Evolutionary conservation across 1,284 basidiomycete genomes (phyloP).

Genomic region (Moesziomyces aphidis): DNA sequence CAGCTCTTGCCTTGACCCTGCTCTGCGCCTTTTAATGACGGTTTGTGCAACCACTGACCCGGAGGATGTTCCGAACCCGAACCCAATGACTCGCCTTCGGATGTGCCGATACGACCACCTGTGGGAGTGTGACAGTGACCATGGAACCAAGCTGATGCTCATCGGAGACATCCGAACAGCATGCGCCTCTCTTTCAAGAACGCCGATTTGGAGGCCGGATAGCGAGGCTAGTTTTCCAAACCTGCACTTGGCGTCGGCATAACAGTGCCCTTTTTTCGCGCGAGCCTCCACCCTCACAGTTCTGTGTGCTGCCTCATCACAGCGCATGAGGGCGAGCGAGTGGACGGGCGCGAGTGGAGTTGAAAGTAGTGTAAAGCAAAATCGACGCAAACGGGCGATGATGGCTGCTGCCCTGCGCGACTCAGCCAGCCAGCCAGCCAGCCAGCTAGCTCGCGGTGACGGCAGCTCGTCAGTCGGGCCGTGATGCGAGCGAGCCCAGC

Average conservation of each 20-base stretch:
- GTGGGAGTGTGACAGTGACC: background rate
- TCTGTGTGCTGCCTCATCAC: background rate
- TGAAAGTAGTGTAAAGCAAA: background rate
- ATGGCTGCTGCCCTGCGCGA: background rate
- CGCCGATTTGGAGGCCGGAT: constrained; percentile 28
- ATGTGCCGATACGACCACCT: background rate
- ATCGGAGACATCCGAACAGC: background rate
- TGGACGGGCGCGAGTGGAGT: background rate
- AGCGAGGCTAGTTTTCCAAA: background rate
- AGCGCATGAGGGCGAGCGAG: background rate
- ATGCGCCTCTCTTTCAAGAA: constrained; percentile 6
- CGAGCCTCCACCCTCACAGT: background rate
- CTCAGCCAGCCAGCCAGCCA: background rate
- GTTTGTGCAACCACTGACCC: background rate
- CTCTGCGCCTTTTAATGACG: too few species aligned
- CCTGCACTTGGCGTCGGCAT: background rate
- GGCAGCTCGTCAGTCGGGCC: too few species aligned
- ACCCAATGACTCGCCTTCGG: background rate
- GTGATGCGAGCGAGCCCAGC: too few species aligned
- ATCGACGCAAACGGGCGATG: background rate
- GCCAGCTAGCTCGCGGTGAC: too few species aligned
- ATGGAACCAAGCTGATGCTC: background rate
- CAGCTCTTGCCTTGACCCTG: background rate
- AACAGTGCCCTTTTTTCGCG: background rate
- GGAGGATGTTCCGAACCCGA: too few species aligned